Conservation (phyloP, 1,139 yeast genomes). For the Geotrichum armillariae region DNA sequence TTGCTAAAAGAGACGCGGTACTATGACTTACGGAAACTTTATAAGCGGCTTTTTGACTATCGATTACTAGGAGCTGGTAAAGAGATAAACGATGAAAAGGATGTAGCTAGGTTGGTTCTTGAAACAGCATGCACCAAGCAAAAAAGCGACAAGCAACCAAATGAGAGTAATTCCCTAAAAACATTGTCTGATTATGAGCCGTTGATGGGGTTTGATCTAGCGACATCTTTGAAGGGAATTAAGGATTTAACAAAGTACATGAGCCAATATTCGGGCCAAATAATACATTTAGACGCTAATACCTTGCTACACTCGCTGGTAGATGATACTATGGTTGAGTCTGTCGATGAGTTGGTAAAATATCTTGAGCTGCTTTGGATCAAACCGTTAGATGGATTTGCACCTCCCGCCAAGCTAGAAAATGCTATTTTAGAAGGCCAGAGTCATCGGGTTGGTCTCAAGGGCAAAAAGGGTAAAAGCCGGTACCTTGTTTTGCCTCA, state of each 20-base stretch:
- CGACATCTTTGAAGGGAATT: neutral
- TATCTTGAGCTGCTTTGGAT: slow-evolving; percentile 8
- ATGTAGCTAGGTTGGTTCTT: neutral
- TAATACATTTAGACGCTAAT: neutral
- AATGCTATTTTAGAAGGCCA: neutral
- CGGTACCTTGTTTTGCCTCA: neutral
- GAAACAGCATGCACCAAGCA: neutral
- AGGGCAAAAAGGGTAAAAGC: neutral
- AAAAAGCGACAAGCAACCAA: neutral
- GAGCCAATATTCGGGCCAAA: too few species aligned
- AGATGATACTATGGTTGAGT: slow-evolving; percentile 4
- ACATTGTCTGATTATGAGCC: neutral
- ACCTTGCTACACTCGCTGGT: neutral
- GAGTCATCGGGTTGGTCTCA: neutral
- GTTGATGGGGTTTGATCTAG: neutral
- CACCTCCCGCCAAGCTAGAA: slow-evolving; percentile 4
- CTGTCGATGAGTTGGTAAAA: slow-evolving; percentile 1
- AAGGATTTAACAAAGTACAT: too few species aligned
- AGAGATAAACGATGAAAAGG: neutral
- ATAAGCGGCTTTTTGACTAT: slow-evolving; percentile 4
- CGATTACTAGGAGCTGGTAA: neutral
- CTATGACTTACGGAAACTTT: neutral
- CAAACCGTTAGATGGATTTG: slow-evolving; percentile 8
- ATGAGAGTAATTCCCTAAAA: neutral
- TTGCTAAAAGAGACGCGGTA: neutral